Evolutionary conservation across 371 early-diverging fungal species (phyloP).

Genomic region (Apophysomyces sp.): DNA sequence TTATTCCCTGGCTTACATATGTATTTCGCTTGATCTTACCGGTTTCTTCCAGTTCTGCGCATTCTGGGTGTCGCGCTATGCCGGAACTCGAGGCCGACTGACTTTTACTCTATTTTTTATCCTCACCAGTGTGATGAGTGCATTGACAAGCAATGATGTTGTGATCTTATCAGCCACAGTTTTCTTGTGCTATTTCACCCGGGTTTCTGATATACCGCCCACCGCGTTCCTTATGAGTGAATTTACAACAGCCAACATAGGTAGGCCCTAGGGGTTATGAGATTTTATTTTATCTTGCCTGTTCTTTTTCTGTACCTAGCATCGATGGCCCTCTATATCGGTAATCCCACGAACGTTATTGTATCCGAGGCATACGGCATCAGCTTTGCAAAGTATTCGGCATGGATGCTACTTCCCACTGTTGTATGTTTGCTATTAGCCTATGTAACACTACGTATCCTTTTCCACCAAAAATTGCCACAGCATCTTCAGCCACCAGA

Average conservation of each 20-base stretch:
- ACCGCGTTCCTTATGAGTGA: conserved; percentile 71
- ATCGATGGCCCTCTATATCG: conserved; percentile 81
- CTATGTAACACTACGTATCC: conserved; percentile 49
- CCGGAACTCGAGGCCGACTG: conserved; percentile 55
- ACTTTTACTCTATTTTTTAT: conserved; percentile 70
- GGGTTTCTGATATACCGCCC: conserved; percentile 59
- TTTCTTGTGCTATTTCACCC: conserved; percentile 71
- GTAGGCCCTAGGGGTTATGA: conserved; percentile 18
- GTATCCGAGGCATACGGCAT: conserved; percentile 78
- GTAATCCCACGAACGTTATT: conserved; percentile 85
- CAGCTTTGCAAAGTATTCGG: conserved; percentile 71
- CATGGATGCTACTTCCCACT: conserved; percentile 80
- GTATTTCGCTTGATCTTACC: conserved; percentile 81
- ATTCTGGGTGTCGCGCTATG: conserved; percentile 61
- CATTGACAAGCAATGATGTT: conserved; percentile 80
- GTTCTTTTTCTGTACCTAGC: conserved; percentile 27
- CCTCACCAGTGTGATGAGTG: conserved; percentile 71
- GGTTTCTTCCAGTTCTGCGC: conserved; percentile 74
- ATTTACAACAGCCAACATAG: conserved; percentile 71
- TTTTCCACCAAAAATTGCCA: conserved; percentile 54
- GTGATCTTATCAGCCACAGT: conserved; percentile 80
- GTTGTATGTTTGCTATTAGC: conserved; percentile 54
- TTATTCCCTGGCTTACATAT: conserved; percentile 79
- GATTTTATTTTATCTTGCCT: background rate
- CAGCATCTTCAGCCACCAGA: conserved; percentile 42